Conservation (phyloP, 2,329 filamentous ascomycete species). For the Diaporthe sp. region DNA sequence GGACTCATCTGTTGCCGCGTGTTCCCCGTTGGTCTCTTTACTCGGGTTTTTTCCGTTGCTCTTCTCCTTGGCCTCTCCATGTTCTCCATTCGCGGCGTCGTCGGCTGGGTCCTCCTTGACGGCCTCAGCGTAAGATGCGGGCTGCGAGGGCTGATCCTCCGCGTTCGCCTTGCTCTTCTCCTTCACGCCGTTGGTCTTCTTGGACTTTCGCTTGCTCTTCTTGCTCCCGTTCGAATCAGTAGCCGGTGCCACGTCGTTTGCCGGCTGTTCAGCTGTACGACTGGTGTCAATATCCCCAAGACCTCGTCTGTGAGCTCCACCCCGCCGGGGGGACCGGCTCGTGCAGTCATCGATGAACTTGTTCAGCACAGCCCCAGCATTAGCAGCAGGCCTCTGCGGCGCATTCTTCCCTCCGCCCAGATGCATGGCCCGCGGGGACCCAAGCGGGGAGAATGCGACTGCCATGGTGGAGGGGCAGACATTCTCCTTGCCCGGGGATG, state of each 20-base stretch:
- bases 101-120: slow-evolving; percentile 33
- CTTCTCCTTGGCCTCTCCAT: background rate
- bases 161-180: background rate
- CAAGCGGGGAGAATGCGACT: slow-evolving; percentile 29
- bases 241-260: background rate
- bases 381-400: background rate
- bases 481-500: slow-evolving; percentile 24
- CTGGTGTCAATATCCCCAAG: slow-evolving; percentile 32
- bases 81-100: slow-evolving; percentile 7
- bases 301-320: background rate
- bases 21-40: background rate
- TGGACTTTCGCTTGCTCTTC: slow-evolving; percentile 33
- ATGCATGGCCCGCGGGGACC: background rate
- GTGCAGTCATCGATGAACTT: slow-evolving; percentile 28
- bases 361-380: slow-evolving; percentile 24
- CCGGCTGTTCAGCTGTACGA: slow-evolving; percentile 29
- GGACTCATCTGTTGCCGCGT: background rate
- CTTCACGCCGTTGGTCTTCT: slow-evolving; percentile 23
- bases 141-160: slow-evolving; percentile 8
- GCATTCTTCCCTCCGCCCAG: slow-evolving; percentile 6
- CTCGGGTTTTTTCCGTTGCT: background rate
- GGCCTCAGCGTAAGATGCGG: slow-evolving; percentile 32
- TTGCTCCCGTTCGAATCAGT: slow-evolving; percentile 23
- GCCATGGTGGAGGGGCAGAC: slow-evolving; percentile 33
- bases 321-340: background rate